phyloP scores from a whole-genome alignment of 441 rosid species.

The Euphorbia celastroides region DNA sequence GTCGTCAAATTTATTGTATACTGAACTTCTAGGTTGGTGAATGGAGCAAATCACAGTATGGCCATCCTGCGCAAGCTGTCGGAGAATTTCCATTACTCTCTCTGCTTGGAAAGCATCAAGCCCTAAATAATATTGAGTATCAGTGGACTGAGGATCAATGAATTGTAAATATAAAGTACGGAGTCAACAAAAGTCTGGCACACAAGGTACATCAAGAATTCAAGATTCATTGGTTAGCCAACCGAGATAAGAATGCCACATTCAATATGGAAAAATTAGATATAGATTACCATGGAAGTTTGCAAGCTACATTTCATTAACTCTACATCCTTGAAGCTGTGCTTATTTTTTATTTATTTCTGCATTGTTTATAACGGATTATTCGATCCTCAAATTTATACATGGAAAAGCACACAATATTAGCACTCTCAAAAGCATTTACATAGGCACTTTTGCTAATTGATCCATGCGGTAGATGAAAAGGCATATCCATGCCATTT shows the following conservation, averaged over 20 bases:
- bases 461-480: not conserved
- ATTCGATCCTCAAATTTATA: not conserved
- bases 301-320: not conserved
- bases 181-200: not conserved
- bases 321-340: not conserved
- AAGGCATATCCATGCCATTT: not conserved
- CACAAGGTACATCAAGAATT: not conserved
- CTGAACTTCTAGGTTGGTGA: constrained; percentile 95
- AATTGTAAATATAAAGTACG: not conserved
- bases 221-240: not conserved
- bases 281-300: not conserved
- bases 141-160: not conserved
- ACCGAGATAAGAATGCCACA: not conserved
- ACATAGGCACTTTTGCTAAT: too few relatives aligned
- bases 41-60: constrained; percentile 95
- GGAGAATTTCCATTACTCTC: constrained; percentile 90
- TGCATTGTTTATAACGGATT: not conserved
- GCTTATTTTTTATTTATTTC: not conserved
- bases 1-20: constrained; percentile 81
- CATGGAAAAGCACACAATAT: not conserved
- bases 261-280: not conserved
- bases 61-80: constrained; percentile 81
- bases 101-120: constrained; percentile 98
- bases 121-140: constrained; percentile 39
- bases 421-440: not conserved